These are phyloP conservation scores for Phytophthora ohioensis DNA, from an alignment of 352 stramenopile genomes.

Conservation along the genomic window DNA sequence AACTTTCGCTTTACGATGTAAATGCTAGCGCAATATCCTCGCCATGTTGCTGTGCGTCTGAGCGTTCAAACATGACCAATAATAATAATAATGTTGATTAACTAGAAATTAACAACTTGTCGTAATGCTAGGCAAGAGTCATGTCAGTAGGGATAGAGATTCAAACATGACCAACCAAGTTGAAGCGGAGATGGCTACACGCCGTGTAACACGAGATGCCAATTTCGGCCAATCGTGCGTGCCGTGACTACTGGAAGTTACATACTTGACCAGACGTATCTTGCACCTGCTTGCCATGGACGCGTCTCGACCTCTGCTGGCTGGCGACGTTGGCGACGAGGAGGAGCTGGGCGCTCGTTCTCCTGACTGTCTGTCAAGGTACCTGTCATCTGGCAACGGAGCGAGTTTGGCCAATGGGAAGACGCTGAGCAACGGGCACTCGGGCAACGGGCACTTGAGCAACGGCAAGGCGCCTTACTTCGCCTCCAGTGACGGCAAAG, in stretches of 20 bases:
- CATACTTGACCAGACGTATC: slow-evolving; percentile 15
- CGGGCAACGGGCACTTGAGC: slow-evolving; percentile 24
- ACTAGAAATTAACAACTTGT: too few relatives aligned
- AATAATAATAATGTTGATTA: too few relatives aligned
- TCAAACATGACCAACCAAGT: neutral
- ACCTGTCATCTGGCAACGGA: slow-evolving; percentile 25
- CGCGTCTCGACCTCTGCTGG: slow-evolving; percentile 59
- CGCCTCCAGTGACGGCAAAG: slow-evolving; percentile 25
- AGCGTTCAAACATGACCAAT: too few relatives aligned
- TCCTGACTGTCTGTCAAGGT: slow-evolving; percentile 36
- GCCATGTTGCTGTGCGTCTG: too few relatives aligned
- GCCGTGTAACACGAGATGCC: too few relatives aligned
- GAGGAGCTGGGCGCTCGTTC: slow-evolving; percentile 25
- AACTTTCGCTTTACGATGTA: too few relatives aligned
- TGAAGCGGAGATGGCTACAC: slow-evolving; percentile 6
- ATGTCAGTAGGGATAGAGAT: too few relatives aligned
- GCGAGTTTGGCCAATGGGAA: slow-evolving; percentile 13
- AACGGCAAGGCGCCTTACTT: slow-evolving; percentile 27
- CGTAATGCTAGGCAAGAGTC: too few relatives aligned
- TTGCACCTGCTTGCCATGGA: slow-evolving; percentile 43
- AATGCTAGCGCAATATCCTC: too few relatives aligned
- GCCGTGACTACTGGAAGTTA: slow-evolving; percentile 21
- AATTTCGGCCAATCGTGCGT: slow-evolving; percentile 23
- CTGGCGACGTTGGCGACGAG: slow-evolving; percentile 42
- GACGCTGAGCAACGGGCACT: slow-evolving; percentile 23